Evolutionary conservation across 2,329 filamentous ascomycete genomes (phyloP).

Genomic region (Ophiostoma ulmi): DNA sequence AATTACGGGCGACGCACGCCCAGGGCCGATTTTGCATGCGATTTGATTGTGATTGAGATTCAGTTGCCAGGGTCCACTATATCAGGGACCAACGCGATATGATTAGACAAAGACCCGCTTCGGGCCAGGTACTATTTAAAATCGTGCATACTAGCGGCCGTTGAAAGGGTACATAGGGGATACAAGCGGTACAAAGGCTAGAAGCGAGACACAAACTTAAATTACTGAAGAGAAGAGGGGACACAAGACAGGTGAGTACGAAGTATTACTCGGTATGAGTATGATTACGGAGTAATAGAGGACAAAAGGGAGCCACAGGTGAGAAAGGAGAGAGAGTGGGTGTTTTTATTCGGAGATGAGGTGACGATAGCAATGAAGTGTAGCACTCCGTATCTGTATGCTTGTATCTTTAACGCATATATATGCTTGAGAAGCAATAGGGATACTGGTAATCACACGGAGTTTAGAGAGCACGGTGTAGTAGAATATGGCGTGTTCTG

Average conservation of each 20-base stretch:
- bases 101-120: not conserved
- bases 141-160: constrained; percentile 3
- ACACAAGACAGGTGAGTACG: not conserved
- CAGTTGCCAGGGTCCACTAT: not conserved
- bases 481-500: not conserved
- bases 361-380: constrained; percentile 1
- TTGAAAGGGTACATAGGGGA: not conserved
- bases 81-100: not conserved
- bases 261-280: not conserved
- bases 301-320: not conserved
- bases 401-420: not conserved
- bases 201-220: not conserved
- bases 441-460: not conserved
- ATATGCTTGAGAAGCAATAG: not conserved
- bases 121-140: constrained; percentile 9
- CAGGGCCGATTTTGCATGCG: not conserved
- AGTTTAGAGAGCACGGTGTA: not conserved
- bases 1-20: constrained; percentile 11
- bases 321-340: constrained; percentile 6
- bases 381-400: not conserved
- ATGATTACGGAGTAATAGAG: not conserved
- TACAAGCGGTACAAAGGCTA: not conserved
- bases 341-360: not conserved
- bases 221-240: constrained; percentile 5
- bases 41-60: constrained; percentile 1